Percentiles rank a stretch among this genome's conserved stretches.
Conservation (phyloP, 2,329 filamentous ascomycete species). For the Cladosporium sp. region DNA sequence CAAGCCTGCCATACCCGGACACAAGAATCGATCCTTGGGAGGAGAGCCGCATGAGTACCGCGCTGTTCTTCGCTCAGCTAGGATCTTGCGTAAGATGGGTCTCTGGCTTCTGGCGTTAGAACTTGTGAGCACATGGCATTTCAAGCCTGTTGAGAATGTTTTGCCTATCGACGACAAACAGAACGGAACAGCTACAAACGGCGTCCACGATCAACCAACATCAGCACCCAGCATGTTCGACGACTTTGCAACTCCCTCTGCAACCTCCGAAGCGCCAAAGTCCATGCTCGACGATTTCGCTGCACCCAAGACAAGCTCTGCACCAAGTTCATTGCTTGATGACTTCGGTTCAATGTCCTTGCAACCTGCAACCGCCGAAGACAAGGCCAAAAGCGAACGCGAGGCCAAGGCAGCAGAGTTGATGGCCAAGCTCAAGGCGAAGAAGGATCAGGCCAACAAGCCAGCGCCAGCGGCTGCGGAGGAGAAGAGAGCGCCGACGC, state of each 20-base stretch:
- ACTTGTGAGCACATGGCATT: conserved; percentile 78
- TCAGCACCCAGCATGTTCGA: conserved; percentile 20
- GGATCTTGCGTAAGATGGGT: conserved; percentile 39
- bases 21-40: conserved; percentile 47
- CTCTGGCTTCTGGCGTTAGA: conserved; percentile 86
- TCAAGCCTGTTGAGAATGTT: conserved; percentile 41
- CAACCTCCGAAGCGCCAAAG: neutral
- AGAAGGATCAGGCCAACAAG: conserved; percentile 29
- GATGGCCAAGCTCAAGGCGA: conserved; percentile 39
- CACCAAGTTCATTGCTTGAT: conserved; percentile 19
- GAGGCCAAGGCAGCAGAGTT: conserved; percentile 28
- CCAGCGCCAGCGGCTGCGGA: conserved; percentile 20
- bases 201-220: neutral
- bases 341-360: conserved; percentile 17
- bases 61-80: conserved; percentile 79
- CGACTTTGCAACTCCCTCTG: conserved; percentile 5
- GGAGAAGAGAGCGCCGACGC: conserved; percentile 59
- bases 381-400: conserved; percentile 21
- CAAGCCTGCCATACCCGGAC: conserved; percentile 53
- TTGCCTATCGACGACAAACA: conserved; percentile 9
- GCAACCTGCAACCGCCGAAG: conserved; percentile 14
- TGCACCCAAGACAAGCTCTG: neutral
- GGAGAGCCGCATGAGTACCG: conserved; percentile 28
- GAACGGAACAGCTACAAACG: conserved; percentile 11
- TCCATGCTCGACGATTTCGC: conserved; percentile 24